Evolutionary conservation across 2,329 filamentous ascomycete species (phyloP), one percentile per base, ranked within the genome.

Genomic region (Alternaria sp.): DNA sequence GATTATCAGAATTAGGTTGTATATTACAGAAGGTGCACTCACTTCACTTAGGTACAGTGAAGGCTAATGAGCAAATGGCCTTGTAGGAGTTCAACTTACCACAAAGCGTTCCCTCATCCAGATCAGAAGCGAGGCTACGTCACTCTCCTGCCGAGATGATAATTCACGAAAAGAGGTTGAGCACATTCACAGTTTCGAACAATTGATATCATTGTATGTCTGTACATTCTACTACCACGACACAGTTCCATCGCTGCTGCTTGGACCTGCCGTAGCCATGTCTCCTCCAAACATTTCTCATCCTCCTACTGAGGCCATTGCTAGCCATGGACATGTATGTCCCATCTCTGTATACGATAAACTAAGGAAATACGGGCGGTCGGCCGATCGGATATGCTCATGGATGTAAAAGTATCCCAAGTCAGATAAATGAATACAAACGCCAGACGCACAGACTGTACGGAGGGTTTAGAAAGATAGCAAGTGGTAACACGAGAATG

Each of bases 401-500:
- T 63, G 55, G 45, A 57, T 58, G 33, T 57, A 46, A 44, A 41
- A 46, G 41, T 33, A 54, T 57, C 37, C 45, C 30, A 50, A 49
- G 55, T 49, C 44, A 46, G 21, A 60, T 37, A 21, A 33, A 20
- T 47, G 46, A 56, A 64, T 61, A 66, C 51, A 50, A 28, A 46
- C 26, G 49, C 50, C 55, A 55, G 59, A 46, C 30, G 44, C 55
- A 45, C 18, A 37, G 41, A 45, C 28, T 56, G 37, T 45, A 46
- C 41, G 54, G 21, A 55, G 37, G 51, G 33, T 26, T 47, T 47
- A 58, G 33, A 58, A 57, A 60, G 26, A 47, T 60, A 49, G 25
- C 50, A 69, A 61, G 67, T 62, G 58, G 64, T 72, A 63, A 46
- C 21, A 58, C 60, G 63, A 58, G 67, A 74, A 71, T 70, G 73